Evolutionary conservation across 148 eudicot genomes (phyloP).

Genomic region (Amaranthus hypochondriacus): DNA sequence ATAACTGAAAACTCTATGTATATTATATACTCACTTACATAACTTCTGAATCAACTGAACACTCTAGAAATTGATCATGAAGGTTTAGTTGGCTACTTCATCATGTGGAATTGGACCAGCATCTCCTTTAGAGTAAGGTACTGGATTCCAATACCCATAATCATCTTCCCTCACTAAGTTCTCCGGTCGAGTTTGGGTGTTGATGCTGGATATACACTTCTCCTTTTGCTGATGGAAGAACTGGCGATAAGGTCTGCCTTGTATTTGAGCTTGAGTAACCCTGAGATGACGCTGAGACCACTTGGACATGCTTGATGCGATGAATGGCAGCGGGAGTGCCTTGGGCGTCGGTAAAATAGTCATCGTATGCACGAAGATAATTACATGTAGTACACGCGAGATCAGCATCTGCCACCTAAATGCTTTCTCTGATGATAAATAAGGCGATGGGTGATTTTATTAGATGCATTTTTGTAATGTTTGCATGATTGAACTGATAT

Average conservation of each 20-base stretch:
- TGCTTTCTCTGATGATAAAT: too few relatives aligned
- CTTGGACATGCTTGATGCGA: background rate
- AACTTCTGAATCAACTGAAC: too few relatives aligned
- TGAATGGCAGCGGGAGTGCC: background rate
- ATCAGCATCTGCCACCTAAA: slow-evolving; percentile 25
- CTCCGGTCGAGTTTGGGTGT: background rate
- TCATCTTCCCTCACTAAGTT: slow-evolving; percentile 21
- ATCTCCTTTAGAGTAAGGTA: slow-evolving; percentile 28
- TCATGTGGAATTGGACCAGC: slow-evolving; percentile 30
- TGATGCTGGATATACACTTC: background rate
- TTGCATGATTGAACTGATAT: too few relatives aligned
- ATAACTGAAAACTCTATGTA: too few relatives aligned
- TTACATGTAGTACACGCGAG: slow-evolving; percentile 12
- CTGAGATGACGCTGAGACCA: background rate
- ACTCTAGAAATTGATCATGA: background rate
- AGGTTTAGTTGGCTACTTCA: slow-evolving; percentile 21
- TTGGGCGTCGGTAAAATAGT: background rate
- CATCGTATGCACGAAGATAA: slow-evolving; percentile 10
- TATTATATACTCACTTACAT: too few relatives aligned
- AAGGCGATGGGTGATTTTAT: too few relatives aligned
- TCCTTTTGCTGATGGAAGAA: background rate
- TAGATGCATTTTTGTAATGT: too few relatives aligned
- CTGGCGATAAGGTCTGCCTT: background rate
- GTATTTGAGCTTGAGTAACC: background rate
- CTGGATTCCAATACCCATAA: slow-evolving; percentile 41